Percentiles rank a stretch among this genome's conserved stretches.
phyloP scores from a whole-genome alignment of 2,329 filamentous ascomycete genomes.

The Blastomyces gilchristii region DNA sequence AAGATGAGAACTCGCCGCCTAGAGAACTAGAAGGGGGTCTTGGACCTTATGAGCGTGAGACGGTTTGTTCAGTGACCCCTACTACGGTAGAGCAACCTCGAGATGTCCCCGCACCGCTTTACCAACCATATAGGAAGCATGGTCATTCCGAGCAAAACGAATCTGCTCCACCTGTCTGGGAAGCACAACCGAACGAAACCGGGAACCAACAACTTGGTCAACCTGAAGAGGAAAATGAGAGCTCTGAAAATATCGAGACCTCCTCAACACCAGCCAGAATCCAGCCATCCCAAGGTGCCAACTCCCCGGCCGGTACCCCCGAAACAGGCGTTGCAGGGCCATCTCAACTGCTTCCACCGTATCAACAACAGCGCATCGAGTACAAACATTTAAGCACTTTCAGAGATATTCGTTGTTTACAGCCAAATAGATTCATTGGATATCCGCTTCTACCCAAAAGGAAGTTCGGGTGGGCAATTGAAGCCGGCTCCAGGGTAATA shows the following conservation, averaged over 20 bases:
- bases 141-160: background rate
- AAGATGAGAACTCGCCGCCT: background rate
- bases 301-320: background rate
- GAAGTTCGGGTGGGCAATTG: constrained; percentile 7
- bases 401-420: constrained; percentile 8
- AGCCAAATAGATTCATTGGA: background rate
- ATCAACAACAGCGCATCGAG: background rate
- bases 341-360: background rate
- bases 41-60: background rate
- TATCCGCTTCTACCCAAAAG: background rate
- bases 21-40: background rate
- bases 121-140: background rate
- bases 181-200: background rate
- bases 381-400: constrained; percentile 1
- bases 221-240: background rate
- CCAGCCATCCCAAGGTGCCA: background rate
- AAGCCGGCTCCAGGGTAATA: constrained; percentile 10
- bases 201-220: background rate
- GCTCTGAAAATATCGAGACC: background rate
- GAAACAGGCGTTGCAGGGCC: background rate
- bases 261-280: background rate
- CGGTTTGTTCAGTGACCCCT: background rate
- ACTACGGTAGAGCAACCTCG: background rate
- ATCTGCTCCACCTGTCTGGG: background rate
- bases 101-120: background rate